Evolutionary conservation across 2,329 filamentous ascomycete species (phyloP).

Genomic region (Sporothrix pallida): DNA sequence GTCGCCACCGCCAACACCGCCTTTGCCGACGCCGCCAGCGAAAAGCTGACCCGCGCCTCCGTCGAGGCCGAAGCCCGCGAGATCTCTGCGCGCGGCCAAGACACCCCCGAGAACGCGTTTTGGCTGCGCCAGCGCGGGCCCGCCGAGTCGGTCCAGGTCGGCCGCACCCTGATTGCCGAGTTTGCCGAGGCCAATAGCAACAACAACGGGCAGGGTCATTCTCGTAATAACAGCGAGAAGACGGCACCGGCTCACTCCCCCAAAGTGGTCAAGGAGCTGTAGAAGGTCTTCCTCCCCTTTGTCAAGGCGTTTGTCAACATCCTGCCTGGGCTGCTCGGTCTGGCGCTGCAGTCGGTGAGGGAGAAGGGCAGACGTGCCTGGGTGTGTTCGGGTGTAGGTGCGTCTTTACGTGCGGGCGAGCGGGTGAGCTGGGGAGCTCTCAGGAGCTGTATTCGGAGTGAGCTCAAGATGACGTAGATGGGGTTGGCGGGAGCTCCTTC

Average conservation of each 20-base stretch:
- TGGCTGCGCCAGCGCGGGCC: slow-evolving; percentile 66
- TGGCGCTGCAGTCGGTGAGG: slow-evolving; percentile 12
- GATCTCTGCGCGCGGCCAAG: slow-evolving; percentile 56
- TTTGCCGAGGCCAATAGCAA: background rate
- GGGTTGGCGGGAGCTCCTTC: background rate
- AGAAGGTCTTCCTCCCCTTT: background rate
- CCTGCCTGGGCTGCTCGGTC: background rate
- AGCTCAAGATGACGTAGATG: slow-evolving; percentile 20
- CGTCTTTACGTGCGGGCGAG: background rate
- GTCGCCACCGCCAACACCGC: no score
- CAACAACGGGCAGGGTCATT: background rate
- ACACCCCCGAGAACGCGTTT: slow-evolving; percentile 62
- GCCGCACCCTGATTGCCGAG: slow-evolving; percentile 60
- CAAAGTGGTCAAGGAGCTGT: slow-evolving; percentile 21
- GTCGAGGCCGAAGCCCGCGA: slow-evolving; percentile 68
- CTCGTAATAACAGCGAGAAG: background rate
- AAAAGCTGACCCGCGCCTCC: slow-evolving; percentile 63
- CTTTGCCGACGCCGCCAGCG: background rate
- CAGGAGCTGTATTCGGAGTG: background rate
- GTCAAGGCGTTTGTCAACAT: background rate
- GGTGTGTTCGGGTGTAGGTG: background rate
- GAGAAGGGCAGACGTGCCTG: slow-evolving; percentile 7
- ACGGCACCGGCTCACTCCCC: background rate
- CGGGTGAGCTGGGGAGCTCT: slow-evolving; percentile 6
- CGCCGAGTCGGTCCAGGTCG: slow-evolving; percentile 63